Conservation (phyloP, 768 basidiomycete species). For the Erythrobasidium yunnanense region DNA sequence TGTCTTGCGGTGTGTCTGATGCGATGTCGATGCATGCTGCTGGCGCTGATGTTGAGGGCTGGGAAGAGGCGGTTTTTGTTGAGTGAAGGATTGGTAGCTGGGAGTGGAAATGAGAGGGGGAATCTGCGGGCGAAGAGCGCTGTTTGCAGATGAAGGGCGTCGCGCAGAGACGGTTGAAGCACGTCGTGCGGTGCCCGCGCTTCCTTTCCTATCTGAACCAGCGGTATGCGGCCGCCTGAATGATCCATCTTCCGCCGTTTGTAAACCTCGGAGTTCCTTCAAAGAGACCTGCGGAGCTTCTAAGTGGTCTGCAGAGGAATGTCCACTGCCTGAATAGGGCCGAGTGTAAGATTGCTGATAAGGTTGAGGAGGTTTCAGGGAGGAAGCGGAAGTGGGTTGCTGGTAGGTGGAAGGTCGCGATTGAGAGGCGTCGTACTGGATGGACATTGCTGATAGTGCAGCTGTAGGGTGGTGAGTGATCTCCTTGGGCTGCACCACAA, state of each 20-base stretch:
- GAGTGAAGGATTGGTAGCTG: not conserved
- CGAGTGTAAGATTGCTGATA: not conserved
- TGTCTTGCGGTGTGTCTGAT: not conserved
- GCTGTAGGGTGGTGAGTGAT: not conserved
- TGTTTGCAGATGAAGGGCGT: not conserved
- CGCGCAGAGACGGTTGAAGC: not conserved
- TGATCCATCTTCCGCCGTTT: not conserved
- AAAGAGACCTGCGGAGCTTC: not conserved
- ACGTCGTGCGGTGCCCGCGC: constrained; percentile 9
- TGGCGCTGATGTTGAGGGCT: not conserved
- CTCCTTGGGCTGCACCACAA: not conserved
- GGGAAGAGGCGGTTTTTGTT: not conserved
- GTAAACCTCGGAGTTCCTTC: constrained; percentile 1
- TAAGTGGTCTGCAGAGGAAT: not conserved
- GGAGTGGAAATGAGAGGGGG: not conserved
- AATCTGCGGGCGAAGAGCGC: not conserved
- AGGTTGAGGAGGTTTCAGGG: not conserved
- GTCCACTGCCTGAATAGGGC: not conserved
- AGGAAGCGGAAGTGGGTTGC: not conserved
- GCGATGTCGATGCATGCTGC: not conserved
- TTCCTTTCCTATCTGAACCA: constrained; percentile 2
- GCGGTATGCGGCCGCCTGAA: not conserved
- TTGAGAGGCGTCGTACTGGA: constrained; percentile 11
- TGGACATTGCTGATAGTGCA: constrained; percentile 24
- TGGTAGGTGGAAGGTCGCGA: not conserved